These are phyloP conservation scores for Suhomyces kunorum DNA, from an alignment of 1,139 yeast species.

Conservation along the genomic window DNA sequence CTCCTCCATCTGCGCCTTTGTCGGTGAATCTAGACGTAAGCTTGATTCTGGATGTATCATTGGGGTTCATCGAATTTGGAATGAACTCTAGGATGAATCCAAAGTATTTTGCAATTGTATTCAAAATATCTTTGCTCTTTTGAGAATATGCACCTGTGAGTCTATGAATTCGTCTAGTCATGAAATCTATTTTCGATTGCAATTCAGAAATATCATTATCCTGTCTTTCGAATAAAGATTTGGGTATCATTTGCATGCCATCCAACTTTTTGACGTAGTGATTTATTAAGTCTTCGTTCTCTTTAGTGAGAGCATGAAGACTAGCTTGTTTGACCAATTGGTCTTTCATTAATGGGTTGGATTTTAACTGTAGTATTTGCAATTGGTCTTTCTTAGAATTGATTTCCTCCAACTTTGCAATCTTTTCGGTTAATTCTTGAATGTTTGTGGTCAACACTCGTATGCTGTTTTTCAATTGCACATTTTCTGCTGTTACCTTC, in stretches of 20 bases:
- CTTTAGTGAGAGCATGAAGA: slow-evolving; percentile 54
- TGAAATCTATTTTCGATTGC: slow-evolving; percentile 51
- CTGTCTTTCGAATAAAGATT: slow-evolving; percentile 64
- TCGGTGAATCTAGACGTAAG: slow-evolving; percentile 55
- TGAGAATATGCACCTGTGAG: slow-evolving; percentile 65
- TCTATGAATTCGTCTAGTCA: slow-evolving; percentile 59
- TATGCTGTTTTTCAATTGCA: slow-evolving; percentile 44
- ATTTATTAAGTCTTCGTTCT: slow-evolving; percentile 57
- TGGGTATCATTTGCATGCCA: slow-evolving; percentile 45
- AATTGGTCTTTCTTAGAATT: slow-evolving; percentile 37
- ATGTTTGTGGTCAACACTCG: slow-evolving; percentile 37
- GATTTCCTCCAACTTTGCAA: slow-evolving; percentile 29
- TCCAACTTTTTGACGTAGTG: slow-evolving; percentile 21
- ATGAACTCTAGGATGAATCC: slow-evolving; percentile 77
- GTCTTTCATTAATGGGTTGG: slow-evolving; percentile 67
- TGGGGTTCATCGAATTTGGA: slow-evolving; percentile 58
- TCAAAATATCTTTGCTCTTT: slow-evolving; percentile 73
- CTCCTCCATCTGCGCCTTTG: slow-evolving; percentile 17
- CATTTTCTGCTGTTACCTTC: slow-evolving; percentile 14
- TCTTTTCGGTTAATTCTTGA: slow-evolving; percentile 29
- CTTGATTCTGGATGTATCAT: slow-evolving; percentile 55
- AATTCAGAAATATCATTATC: slow-evolving; percentile 54
- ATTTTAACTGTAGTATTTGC: slow-evolving; percentile 62
- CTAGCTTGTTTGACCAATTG: slow-evolving; percentile 61
- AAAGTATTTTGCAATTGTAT: slow-evolving; percentile 65